Base-by-base conservation (phyloP, 1,284 basidiomycete species). In the Ceraceosorus bombacis region DNA sequence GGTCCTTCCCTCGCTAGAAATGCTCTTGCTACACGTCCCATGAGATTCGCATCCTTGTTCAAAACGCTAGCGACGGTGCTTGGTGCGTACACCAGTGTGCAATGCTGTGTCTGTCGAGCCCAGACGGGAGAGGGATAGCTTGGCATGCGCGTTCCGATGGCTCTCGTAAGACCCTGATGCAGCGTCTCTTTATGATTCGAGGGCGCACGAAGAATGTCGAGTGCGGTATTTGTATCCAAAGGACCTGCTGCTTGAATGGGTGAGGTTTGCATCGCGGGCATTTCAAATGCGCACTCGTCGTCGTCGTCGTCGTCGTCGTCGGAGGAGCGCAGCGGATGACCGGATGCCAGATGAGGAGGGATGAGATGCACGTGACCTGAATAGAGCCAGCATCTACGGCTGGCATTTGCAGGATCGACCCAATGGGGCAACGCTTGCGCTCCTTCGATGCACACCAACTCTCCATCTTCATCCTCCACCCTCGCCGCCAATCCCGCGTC, bases 371-470 rank as follows among this genome's bases (percentile, higher is more conserved):
- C 81, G 69, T 84, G 85, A 38, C 85, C 88, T 69, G 81, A 81
- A 79, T 87, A 82, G 67, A 97, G 87, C 94, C 93, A 97, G 72
- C 96, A 86, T 81, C 95, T 86, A 79, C 96, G 94, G 74, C 87
- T 85, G 49, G 90, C 86, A 76, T 93, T 92, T 51, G 86, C 83
- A 1, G 94, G 95, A 9, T 86, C 87, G 51, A 97, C 85, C 95
- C 94, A 98, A 0, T 82, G 80, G 4, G 94, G 93, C 8, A 99
- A 81, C 53, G 82, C 83, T 58, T 97, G 88, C 8, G 95, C 95
- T 3, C 90, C 94, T 80, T 99, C 94, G 65, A 98, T 97, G 62
- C 98, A 83, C 49, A 98, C 79, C 73, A 98, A 96, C 72, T 98
- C 90, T 39, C 95, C 95, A 78, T 99, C 94, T 4, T 88, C 86